Evolutionary conservation across 2,329 filamentous ascomycete genomes (phyloP).

Genomic region (Aquanectria penicillioides): DNA sequence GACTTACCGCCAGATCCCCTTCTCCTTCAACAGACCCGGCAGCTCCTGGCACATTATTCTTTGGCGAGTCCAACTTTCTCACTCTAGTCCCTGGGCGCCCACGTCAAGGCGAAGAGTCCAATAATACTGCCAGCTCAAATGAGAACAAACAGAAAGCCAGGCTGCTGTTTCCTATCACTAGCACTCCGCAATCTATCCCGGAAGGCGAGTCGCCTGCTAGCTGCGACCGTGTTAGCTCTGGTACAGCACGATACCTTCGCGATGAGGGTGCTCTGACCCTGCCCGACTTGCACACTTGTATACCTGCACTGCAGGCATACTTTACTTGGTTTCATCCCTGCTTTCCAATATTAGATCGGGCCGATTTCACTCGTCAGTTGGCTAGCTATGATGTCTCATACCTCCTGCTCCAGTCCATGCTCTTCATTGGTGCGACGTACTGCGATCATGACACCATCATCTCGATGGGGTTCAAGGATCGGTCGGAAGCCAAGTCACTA

Average conservation of each 20-base stretch:
- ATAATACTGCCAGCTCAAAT: not conserved
- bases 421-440: slow-evolving; percentile 64
- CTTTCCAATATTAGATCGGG: slow-evolving; percentile 63
- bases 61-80: slow-evolving; percentile 52
- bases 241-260: slow-evolving; percentile 59
- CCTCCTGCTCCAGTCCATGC: slow-evolving; percentile 61
- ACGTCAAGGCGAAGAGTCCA: slow-evolving; percentile 9
- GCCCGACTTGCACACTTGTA: slow-evolving; percentile 53
- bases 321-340: slow-evolving; percentile 67
- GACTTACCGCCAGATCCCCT: slow-evolving; percentile 24
- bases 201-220: slow-evolving; percentile 29
- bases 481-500: slow-evolving; percentile 59
- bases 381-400: slow-evolving; percentile 55
- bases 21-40: slow-evolving; percentile 33
- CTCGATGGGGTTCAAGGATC: slow-evolving; percentile 57
- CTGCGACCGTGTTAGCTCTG: slow-evolving; percentile 54
- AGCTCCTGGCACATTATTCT: slow-evolving; percentile 45
- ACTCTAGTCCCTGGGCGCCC: slow-evolving; percentile 45
- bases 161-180: slow-evolving; percentile 44
- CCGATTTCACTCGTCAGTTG: slow-evolving; percentile 52
- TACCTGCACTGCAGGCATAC: slow-evolving; percentile 59
- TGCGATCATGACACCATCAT: slow-evolving; percentile 58
- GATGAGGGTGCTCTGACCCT: slow-evolving; percentile 57
- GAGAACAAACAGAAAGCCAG: slow-evolving; percentile 34
- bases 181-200: slow-evolving; percentile 36